Evolutionary conservation across 2,329 filamentous ascomycete species (phyloP), one percentile per base, ranked within the genome.

Genomic region (Neonectria coccinea): DNA sequence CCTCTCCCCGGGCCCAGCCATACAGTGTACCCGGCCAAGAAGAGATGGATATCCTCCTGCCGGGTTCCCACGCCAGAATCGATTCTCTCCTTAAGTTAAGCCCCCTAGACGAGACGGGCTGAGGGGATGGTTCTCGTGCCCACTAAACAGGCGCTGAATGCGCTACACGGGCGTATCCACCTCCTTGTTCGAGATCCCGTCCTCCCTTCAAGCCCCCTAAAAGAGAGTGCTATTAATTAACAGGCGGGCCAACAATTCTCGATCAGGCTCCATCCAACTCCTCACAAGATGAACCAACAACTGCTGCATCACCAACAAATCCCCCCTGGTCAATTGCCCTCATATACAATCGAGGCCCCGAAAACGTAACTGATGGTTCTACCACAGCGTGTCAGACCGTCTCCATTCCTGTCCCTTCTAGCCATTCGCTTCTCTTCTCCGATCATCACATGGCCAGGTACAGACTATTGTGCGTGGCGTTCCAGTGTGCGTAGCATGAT

Each of bases 171-270:
- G 12, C 16, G 55, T 63, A 64, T 70, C 48, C 63, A 71, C 68
- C 67, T 73, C 68, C 67, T 67, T 71, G 66, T 67, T 68, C 53
- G 66, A 64, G 57, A 57, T 65, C 56, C 52, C 50, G 57, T 67
- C 44, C 56, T 57, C 39, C 58, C 42, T 63, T 56, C 44, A 20
- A 27, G 48, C 27, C 48, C 48, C 48, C 22, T 18, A 29, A 16
- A 31, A 39, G 22, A 39, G 22, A 31, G 27, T 31, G 12, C 14
- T 16, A 29, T 61, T 18, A 5, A 29, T 61, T 18, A 5, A 18
- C n/a, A 45, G 29, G n/a, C 39, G 27, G 44, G 33, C 59, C 39
- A 57, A 47, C 47, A 48, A 47, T 42, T 44, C 48, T 42, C 31
- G 25, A 54, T 57, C 36, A 16, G 27, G n/a, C 47, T 33, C 33